Percentiles rank a stretch among this genome's conserved stretches.
phyloP scores from a whole-genome alignment of 306 rosid species.

The Cucurbita ficifolia region DNA sequence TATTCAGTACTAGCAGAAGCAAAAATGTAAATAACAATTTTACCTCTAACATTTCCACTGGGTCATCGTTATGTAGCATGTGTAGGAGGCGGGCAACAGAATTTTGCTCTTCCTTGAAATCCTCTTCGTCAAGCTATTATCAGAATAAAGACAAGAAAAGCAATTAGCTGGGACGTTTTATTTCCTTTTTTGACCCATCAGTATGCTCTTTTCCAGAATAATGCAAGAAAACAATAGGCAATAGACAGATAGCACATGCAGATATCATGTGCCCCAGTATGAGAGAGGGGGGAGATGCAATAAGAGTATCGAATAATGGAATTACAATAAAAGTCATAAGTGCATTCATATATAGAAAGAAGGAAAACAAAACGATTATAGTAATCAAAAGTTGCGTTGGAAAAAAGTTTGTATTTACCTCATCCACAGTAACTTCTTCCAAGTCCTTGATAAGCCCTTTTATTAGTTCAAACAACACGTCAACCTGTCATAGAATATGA shows the following conservation, averaged over 20 bases:
- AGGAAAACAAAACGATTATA: background rate
- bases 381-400: background rate
- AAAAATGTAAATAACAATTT: background rate
- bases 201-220: background rate
- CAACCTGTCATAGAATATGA: conserved; percentile 24
- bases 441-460: conserved; percentile 35
- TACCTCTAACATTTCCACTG: conserved; percentile 40
- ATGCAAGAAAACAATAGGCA: background rate
- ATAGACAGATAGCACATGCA: background rate
- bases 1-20: background rate
- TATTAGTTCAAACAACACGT: conserved; percentile 33
- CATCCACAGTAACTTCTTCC: conserved; percentile 20
- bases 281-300: background rate
- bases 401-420: conserved; percentile 15
- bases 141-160: conserved; percentile 8
- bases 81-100: conserved; percentile 42
- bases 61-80: conserved; percentile 33
- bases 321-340: background rate
- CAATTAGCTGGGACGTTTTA: background rate
- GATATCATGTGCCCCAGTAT: background rate
- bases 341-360: background rate
- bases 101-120: conserved; percentile 37
- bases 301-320: background rate
- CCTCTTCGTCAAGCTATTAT: conserved; percentile 34
- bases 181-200: background rate